Percentiles rank a stretch among this genome's conserved stretches.
Evolutionary conservation across 2,329 filamentous ascomycete genomes (phyloP).

Genomic region (Sclerotinia sclerotiorum): DNA sequence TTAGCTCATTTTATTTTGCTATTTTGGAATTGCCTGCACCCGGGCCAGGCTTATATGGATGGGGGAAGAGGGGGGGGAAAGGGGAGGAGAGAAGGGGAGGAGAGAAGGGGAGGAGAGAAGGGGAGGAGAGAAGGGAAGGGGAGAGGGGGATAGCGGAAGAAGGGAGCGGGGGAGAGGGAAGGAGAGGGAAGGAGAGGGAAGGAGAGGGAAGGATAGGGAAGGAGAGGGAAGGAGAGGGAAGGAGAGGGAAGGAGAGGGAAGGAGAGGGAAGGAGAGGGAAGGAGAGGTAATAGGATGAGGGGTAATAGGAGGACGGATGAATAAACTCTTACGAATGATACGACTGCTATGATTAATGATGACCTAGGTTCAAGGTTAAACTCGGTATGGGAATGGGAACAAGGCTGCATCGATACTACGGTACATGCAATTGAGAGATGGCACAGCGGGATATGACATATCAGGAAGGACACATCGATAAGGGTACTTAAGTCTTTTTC

Average conservation of each 20-base stretch:
- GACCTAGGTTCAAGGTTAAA: background rate
- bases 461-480: background rate
- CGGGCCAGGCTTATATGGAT: background rate
- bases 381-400: slow-evolving; percentile 8
- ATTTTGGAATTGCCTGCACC: slow-evolving; percentile 12
- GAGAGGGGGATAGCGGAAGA: too few relatives aligned
- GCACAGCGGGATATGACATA: slow-evolving; percentile 1
- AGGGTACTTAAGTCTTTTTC: slow-evolving; percentile 2
- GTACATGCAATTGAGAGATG: slow-evolving; percentile 10
- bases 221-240: too few relatives aligned
- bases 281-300: too few relatives aligned
- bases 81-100: too few relatives aligned
- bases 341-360: slow-evolving; percentile 12
- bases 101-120: background rate
- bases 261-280: too few relatives aligned
- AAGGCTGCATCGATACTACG: background rate
- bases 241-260: background rate
- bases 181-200: background rate
- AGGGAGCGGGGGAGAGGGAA: too few relatives aligned
- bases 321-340: background rate
- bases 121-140: background rate
- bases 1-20: slow-evolving; percentile 12
- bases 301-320: background rate
- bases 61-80: too few relatives aligned
- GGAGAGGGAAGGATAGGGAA: background rate